Conservation (phyloP, 768 basidiomycete genomes). For the Lanmaoa pseudosensibilis region DNA sequence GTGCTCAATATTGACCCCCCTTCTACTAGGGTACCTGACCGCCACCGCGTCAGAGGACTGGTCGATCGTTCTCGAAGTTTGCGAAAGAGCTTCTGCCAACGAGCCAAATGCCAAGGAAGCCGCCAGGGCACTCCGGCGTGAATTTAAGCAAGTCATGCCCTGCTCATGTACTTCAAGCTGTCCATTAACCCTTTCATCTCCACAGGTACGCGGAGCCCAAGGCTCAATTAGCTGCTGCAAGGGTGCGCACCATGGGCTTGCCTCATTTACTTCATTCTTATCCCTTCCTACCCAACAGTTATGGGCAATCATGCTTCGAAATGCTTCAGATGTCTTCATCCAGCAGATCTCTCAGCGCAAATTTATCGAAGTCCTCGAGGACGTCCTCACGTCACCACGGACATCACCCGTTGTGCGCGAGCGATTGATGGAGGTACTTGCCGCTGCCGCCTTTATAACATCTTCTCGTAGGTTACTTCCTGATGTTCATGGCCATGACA, state of each 20-base stretch:
- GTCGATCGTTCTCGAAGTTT: slow-evolving; percentile 79
- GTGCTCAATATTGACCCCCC: not conserved
- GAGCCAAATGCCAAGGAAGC: slow-evolving; percentile 83
- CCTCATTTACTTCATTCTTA: slow-evolving; percentile 1
- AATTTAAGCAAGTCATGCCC: slow-evolving; percentile 67
- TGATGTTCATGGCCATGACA: too few relatives aligned
- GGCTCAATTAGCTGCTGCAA: slow-evolving; percentile 73
- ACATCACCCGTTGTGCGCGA: slow-evolving; percentile 82
- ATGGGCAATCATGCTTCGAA: slow-evolving; percentile 90
- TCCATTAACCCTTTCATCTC: slow-evolving; percentile 2
- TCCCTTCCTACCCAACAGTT: slow-evolving; percentile 43
- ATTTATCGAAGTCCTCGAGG: slow-evolving; percentile 78
- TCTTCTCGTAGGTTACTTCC: slow-evolving; percentile 22
- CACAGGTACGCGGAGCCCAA: slow-evolving; percentile 71
- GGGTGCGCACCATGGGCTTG: slow-evolving; percentile 45
- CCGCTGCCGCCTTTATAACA: slow-evolving; percentile 67
- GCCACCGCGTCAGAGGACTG: slow-evolving; percentile 83
- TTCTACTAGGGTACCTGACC: slow-evolving; percentile 61
- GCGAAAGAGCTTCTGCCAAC: slow-evolving; percentile 73
- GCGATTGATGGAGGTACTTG: slow-evolving; percentile 76
- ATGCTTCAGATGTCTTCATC: slow-evolving; percentile 72
- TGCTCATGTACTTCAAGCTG: slow-evolving; percentile 6
- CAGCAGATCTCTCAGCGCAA: slow-evolving; percentile 70
- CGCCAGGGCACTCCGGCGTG: slow-evolving; percentile 73
- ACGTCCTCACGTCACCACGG: slow-evolving; percentile 57